phyloP scores from a whole-genome alignment of 2,329 filamentous ascomycete species.

The Aureobasidium sp. region DNA sequence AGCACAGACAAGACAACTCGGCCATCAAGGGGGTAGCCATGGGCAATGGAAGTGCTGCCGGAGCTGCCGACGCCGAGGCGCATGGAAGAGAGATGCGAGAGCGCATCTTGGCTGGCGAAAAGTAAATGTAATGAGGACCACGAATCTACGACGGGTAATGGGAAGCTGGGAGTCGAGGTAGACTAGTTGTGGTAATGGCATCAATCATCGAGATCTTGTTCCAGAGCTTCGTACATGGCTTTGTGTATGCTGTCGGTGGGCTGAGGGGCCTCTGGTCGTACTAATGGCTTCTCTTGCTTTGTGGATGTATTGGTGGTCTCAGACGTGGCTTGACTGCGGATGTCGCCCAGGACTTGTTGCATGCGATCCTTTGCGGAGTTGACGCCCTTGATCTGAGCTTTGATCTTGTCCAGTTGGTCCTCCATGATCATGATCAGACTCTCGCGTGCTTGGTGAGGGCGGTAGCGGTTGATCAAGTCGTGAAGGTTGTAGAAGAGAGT shows the following conservation, averaged over 20 bases:
- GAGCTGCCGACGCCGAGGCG: slow-evolving; percentile 16
- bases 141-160: neutral
- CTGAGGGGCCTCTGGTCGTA: neutral
- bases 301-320: neutral
- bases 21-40: slow-evolving; percentile 22
- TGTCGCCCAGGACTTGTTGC: slow-evolving; percentile 43
- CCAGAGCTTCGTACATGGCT: slow-evolving; percentile 17
- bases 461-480: slow-evolving; percentile 87
- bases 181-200: neutral
- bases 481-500: slow-evolving; percentile 86
- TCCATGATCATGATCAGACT: slow-evolving; percentile 83
- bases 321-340: neutral
- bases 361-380: slow-evolving; percentile 63
- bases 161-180: neutral
- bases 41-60: slow-evolving; percentile 15
- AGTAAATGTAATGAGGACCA: slow-evolving; percentile 8
- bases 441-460: slow-evolving; percentile 86
- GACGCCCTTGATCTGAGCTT: slow-evolving; percentile 63
- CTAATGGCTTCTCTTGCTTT: neutral
- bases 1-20: slow-evolving; percentile 24
- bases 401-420: slow-evolving; percentile 64
- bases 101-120: slow-evolving; percentile 18
- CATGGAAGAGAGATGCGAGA: slow-evolving; percentile 19
- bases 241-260: slow-evolving; percentile 3
- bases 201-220: slow-evolving; percentile 14